Evolutionary conservation across 2,329 filamentous ascomycete species (phyloP).

Genomic region (Colletotrichum filicis): DNA sequence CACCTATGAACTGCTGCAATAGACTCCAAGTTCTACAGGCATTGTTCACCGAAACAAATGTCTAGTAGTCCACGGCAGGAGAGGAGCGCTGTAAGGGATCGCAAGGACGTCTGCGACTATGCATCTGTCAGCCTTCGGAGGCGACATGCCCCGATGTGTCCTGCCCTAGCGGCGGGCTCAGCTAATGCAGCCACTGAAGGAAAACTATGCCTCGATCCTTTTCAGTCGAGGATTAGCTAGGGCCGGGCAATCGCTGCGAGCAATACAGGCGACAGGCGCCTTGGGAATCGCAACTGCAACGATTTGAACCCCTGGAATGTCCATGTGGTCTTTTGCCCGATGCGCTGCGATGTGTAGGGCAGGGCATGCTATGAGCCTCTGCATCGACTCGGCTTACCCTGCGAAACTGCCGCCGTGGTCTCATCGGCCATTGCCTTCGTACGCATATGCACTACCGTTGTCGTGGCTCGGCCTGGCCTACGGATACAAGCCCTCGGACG

Average conservation of each 20-base stretch:
- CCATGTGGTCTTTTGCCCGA: constrained; percentile 24
- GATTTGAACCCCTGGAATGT: constrained; percentile 26
- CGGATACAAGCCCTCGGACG: constrained; percentile 3
- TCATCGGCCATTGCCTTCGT: constrained; percentile 11
- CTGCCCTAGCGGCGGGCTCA: not conserved
- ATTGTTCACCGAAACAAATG: not conserved
- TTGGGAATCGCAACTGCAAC: constrained; percentile 13
- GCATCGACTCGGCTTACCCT: constrained; percentile 1
- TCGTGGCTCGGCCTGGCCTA: constrained; percentile 18
- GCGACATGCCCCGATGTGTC: constrained; percentile 3
- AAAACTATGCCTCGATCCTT: not conserved
- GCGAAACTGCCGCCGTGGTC: not conserved
- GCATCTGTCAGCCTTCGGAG: not conserved
- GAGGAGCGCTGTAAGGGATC: constrained; percentile 1
- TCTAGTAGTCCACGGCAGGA: too few species aligned
- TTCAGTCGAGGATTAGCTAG: not conserved
- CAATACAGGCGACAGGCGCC: constrained; percentile 5
- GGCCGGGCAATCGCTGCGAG: constrained; percentile 3
- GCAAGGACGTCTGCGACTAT: not conserved
- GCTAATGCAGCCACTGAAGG: constrained; percentile 26
- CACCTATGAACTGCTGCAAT: not conserved
- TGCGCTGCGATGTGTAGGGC: constrained; percentile 8
- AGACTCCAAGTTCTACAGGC: not conserved
- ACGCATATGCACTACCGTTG: constrained; percentile 26
- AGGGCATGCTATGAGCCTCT: constrained; percentile 27